Base-by-base conservation (phyloP, 139 green algal genomes). In the Nannochloris sp. region DNA sequence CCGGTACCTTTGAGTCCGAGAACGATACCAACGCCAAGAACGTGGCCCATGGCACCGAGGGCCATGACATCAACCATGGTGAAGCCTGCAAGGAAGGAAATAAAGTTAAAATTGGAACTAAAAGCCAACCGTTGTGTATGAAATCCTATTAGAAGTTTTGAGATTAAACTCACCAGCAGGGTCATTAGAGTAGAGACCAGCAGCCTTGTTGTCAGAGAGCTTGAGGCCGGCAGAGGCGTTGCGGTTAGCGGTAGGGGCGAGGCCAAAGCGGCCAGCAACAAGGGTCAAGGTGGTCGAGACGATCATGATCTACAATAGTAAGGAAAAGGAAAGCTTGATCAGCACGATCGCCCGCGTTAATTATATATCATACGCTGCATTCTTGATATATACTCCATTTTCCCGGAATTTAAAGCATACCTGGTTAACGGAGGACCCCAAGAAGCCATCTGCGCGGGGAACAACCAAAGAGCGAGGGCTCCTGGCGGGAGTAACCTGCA, bases 31-130 rank as follows among this genome's bases (percentile, higher is more conserved):
- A 82, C 77, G 30, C 82, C 89, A n/a, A 92, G 33, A 4, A 75
- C 58, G 45, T 81, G 71, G 46, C 89, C 90, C 23, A 93, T 69
- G 15, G 84, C 77, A 38, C 92, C 92, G 44, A 86, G 83, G 15
- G 84, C 87, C 31, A 97, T 75, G 32, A 90, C 82, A 65, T 97
- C 91, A 12, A 86, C 82, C 24, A 75, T 76, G 32, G 92, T 97
- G 85, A 97, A 97, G 57, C 91, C 86, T 89, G 82, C 42, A 59
- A 12, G 2, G 27, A 47, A 54, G 23, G n/a, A 66, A 42, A 39
- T 30, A 15, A 27, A 15, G 38, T 6, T 5, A 44, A 23, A 30
- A 2, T 35, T 24, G 6, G 12, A 27, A 27, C 9, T 33, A 0
- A 10, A 54, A 14, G 42, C 39, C 23, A n/a, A 45, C 9, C 9